Base-by-base conservation (phyloP, 108 stramenopile genomes). In the Discostella stelligeroides region DNA sequence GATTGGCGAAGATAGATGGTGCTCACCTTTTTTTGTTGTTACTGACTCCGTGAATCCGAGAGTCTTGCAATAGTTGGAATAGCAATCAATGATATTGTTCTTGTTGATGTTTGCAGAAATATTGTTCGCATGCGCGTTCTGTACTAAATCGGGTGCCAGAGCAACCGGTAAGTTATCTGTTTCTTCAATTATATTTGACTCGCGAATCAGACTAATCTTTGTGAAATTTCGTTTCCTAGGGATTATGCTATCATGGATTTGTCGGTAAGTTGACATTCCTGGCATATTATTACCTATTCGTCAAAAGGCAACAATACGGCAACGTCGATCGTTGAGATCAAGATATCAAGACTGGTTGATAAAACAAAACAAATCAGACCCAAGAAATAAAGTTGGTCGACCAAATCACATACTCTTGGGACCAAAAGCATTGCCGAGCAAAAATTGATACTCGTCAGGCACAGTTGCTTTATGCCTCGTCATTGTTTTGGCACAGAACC, bases 11-110 rank as follows among this genome's bases (percentile, higher is more conserved):
- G n/a, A n/a, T 18, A 23, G 48, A 18, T 9, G 7, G 6, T 7
- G 5, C 48, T 49, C 48, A 49, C 48, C 48, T 49, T 49, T 49
- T 49, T 8, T 49, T 4, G 48, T 49, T 1, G 48, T 49, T 8
- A 49, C 48, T 49, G 20, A 2, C 0, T 8, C 7, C 0, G 0
- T 3, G 23, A 18, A 7, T 5, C 48, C 48, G 7, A 8, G 17
- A 6, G 4, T 49, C 6, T 18, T n/a, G n/a, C n/a, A n/a, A n/a
- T n/a, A n/a, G n/a, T n/a, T n/a, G n/a, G n/a, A n/a, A n/a, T n/a
- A n/a, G 2, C 21, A 18, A 49, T 18, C 48, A 18, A 49, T 2
- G 48, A 49, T 49, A 23, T 18, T 2, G 7, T 49, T 49, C 17
- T 49, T 49, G 48, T 49, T 9, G 10, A 49, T 49, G 17, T 9